A percentile compares a stretch with the other conserved stretches of the same genome.
Evolutionary conservation across 768 basidiomycete genomes (phyloP).

Genomic region (Lactifluus pinguis): DNA sequence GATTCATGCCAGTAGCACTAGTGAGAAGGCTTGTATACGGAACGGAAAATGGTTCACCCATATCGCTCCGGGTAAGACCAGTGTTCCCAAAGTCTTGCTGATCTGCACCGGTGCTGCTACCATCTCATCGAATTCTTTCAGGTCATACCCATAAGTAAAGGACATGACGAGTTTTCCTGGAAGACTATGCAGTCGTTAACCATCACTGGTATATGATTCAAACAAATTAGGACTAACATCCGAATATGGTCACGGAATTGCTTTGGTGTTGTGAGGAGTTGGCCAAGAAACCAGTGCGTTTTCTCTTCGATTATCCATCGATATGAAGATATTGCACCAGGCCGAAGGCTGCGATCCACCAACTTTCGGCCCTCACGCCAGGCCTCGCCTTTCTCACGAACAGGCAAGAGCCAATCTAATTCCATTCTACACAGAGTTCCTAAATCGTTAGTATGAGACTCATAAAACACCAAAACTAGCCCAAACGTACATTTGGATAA

Average conservation of each 20-base stretch:
- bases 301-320: not conserved
- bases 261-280: not conserved
- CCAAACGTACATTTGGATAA: constrained; percentile 2
- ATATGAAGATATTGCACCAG: not conserved
- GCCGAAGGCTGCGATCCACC: not conserved
- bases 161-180: constrained; percentile 2
- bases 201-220: not conserved
- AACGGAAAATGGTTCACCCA: constrained; percentile 1
- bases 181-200: not conserved
- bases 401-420: not conserved
- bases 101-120: not conserved
- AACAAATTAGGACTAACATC: not conserved
- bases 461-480: too few relatives aligned
- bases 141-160: constrained; percentile 2
- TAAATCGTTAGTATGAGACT: too few relatives aligned
- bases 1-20: too few relatives aligned
- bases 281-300: not conserved
- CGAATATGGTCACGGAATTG: not conserved
- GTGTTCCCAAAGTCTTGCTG: not conserved
- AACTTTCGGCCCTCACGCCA: constrained; percentile 2
- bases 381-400: not conserved
- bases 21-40: not conserved
- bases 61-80: not conserved
- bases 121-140: not conserved
- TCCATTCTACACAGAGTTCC: not conserved